Conservation (phyloP, 306 rosid species). For the Prunus campanulata region DNA sequence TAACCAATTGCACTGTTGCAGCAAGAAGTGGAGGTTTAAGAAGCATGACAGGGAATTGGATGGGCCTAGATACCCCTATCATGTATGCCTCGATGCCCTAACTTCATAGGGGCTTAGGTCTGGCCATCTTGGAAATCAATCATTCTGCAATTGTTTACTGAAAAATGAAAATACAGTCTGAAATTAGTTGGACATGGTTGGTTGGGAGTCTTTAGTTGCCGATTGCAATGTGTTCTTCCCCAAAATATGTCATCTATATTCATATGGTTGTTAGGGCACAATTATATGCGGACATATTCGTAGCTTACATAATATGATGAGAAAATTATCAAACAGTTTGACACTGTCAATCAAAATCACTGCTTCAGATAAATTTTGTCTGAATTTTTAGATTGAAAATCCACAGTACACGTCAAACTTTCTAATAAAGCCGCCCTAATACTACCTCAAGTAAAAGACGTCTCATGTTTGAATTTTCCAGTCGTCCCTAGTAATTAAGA, state of each 20-base stretch:
- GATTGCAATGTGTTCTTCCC: neutral
- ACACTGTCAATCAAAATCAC: too few species aligned
- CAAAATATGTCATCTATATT: neutral
- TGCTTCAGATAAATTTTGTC: too few species aligned
- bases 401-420: too few species aligned
- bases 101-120: neutral
- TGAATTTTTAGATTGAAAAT: too few species aligned
- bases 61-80: neutral
- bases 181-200: neutral
- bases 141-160: neutral
- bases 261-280: neutral
- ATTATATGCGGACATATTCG: too few species aligned
- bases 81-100: neutral
- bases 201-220: neutral
- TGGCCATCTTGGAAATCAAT: neutral
- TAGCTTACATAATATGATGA: too few species aligned
- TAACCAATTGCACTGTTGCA: too few species aligned
- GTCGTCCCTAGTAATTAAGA: neutral
- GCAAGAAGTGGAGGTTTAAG: conserved; percentile 6
- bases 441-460: too few species aligned
- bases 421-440: too few species aligned
- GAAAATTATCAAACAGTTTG: too few species aligned
- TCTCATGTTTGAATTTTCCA: too few species aligned
- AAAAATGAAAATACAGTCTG: neutral
- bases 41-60: conserved; percentile 11